Conservation (phyloP, 352 stramenopile genomes). For the Globisporangium lucens region DNA sequence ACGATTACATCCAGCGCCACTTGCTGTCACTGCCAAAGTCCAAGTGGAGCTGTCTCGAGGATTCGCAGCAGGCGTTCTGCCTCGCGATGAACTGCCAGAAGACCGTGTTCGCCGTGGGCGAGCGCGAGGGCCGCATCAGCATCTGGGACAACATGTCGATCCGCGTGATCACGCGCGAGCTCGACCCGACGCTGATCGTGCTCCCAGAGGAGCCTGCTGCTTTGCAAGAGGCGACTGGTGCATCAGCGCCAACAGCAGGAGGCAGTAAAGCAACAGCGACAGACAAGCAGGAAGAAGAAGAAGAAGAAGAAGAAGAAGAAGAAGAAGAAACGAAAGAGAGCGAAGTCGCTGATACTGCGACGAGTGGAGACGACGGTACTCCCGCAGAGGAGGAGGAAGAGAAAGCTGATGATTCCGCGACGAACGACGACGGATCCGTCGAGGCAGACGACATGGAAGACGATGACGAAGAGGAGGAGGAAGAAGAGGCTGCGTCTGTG, state of each 20-base stretch:
- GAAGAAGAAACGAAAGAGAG: not conserved
- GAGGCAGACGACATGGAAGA: conserved; percentile 30
- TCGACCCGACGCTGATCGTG: conserved; percentile 65
- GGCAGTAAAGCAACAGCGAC: not conserved
- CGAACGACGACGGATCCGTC: conserved; percentile 27
- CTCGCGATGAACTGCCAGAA: conserved; percentile 58
- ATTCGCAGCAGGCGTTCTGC: conserved; percentile 75
- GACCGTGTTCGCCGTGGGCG: conserved; percentile 69
- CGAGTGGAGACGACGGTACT: not conserved
- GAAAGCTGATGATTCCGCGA: conserved; percentile 25
- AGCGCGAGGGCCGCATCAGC: conserved; percentile 75
- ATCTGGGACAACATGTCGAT: conserved; percentile 84
- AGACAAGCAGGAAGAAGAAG: not conserved
- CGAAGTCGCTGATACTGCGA: not conserved
- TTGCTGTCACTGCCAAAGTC: conserved; percentile 47
- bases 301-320: not conserved
- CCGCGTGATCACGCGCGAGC: conserved; percentile 70
- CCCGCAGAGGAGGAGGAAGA: conserved; percentile 8
- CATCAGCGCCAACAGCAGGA: not conserved
- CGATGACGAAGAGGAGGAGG: conserved; percentile 33
- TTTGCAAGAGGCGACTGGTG: not conserved
- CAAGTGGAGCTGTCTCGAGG: conserved; percentile 61
- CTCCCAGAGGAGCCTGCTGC: conserved; percentile 25
- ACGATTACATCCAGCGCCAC: conserved; percentile 59
- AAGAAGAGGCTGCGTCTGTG: conserved; percentile 22